Percentiles rank a stretch among this genome's conserved stretches.
These are phyloP conservation scores for Voacanga thouarsii DNA, from an alignment of 257 asterid species.

Conservation along the genomic window DNA sequence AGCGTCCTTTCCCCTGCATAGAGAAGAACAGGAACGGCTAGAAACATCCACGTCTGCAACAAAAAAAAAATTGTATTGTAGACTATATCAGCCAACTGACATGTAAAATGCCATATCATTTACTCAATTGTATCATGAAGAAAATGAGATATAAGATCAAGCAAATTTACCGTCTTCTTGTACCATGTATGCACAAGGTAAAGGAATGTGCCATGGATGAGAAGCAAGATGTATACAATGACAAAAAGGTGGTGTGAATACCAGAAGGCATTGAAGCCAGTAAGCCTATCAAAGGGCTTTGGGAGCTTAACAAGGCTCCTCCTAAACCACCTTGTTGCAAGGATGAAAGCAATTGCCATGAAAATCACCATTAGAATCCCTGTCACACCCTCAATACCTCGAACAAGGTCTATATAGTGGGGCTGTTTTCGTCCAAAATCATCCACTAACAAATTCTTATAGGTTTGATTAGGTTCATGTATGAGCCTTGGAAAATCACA, in stretches of 20 bases:
- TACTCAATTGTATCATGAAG: neutral
- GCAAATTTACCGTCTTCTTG: conserved; percentile 62
- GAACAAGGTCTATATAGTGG: conserved; percentile 50
- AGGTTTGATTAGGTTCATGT: conserved; percentile 32
- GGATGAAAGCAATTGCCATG: conserved; percentile 74
- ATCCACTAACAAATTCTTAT: conserved; percentile 31
- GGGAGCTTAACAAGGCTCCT: conserved; percentile 83
- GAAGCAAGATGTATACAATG: conserved; percentile 72
- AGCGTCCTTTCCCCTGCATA: conserved; percentile 89
- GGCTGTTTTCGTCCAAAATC: conserved; percentile 66
- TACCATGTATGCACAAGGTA: conserved; percentile 80
- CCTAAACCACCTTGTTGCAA: conserved; percentile 85
- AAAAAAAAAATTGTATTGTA: neutral
- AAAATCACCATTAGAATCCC: conserved; percentile 75
- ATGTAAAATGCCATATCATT: neutral
- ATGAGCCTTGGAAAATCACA: conserved; percentile 93
- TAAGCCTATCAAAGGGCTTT: conserved; percentile 83
- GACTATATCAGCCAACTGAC: neutral
- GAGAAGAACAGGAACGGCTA: conserved; percentile 83
- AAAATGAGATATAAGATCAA: neutral
- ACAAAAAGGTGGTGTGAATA: conserved; percentile 83
- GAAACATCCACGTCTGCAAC: conserved; percentile 93
- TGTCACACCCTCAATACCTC: conserved; percentile 77
- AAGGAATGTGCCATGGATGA: conserved; percentile 72
- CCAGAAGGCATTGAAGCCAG: conserved; percentile 97